Evolutionary conservation across 2,329 filamentous ascomycete genomes (phyloP).

Genomic region (Bipolaris bicolor): DNA sequence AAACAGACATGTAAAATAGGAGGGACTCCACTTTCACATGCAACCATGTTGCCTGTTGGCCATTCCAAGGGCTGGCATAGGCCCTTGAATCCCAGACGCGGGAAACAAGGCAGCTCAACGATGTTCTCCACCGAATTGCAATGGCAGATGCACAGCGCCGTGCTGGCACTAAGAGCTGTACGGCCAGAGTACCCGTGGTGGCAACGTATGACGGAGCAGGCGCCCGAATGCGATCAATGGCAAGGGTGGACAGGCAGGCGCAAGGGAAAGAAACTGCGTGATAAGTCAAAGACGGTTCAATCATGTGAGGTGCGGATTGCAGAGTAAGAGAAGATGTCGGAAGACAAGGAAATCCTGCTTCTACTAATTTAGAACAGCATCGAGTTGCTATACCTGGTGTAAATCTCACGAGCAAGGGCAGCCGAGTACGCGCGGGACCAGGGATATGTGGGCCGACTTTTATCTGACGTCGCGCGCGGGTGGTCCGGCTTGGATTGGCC

Average conservation of each 20-base stretch:
- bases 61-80: slow-evolving; percentile 1
- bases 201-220: slow-evolving; percentile 21
- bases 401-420: neutral
- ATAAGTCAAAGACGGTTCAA: slow-evolving; percentile 3
- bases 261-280: neutral
- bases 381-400: neutral
- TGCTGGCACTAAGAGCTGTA: slow-evolving; percentile 12
- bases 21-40: slow-evolving; percentile 30
- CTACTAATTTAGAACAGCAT: neutral
- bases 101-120: slow-evolving; percentile 7
- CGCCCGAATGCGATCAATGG: slow-evolving; percentile 9
- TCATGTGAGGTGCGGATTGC: too few species aligned
- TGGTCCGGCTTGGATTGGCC: slow-evolving; percentile 12
- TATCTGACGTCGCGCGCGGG: slow-evolving; percentile 10
- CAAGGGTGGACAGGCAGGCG: neutral
- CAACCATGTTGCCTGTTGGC: neutral
- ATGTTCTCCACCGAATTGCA: slow-evolving; percentile 12
- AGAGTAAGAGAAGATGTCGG: neutral
- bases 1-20: neutral
- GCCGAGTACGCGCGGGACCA: too few species aligned
- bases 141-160: slow-evolving; percentile 13
- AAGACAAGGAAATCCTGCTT: too few species aligned
- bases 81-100: slow-evolving; percentile 6
- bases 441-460: neutral
- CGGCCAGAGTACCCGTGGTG: slow-evolving; percentile 5